Evolutionary conservation across 2,329 filamentous ascomycete species (phyloP), one percentile per base, ranked within the genome.

Genomic region (Cordyceps tenuipes): DNA sequence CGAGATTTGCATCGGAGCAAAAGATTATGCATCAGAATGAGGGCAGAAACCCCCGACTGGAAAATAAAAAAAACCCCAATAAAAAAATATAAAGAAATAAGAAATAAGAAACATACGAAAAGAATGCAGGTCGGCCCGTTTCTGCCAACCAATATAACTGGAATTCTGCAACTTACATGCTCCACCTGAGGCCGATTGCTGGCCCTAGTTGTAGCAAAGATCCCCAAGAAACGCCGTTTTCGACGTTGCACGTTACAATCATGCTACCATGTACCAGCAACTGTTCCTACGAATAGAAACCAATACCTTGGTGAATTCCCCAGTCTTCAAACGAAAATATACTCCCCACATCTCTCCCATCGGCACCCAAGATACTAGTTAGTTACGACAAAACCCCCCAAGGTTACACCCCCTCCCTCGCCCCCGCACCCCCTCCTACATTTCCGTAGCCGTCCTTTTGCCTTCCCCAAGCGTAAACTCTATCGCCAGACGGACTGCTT

Each of bases 391-490:
- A 43, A 43, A 46, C 19, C 23, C 26, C 21, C 52, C 9, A 48
- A 48, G 7, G 19, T n/a, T 13, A 47, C 29, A n/a, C n/a, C 23
- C 53, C 43, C 4, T 23, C 29, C 31, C 34, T n/a, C 43, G 10
- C 44, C 26, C 29, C 41, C 6, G 9, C 29, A 13, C 9, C 7
- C 26, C 47, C 19, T 12, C 17, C 15, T 26, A 17, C 47, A 6
- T 19, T 19, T 26, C 23, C 12, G 44, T 6, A 21, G 29, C 55
- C 36, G 34, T 43, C 9, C 48, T 59, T 59, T 26, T 48, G 36
- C 39, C 56, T 52, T 47, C 31, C 29, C 48, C 56, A 59, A 59
- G 56, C 39, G 39, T 46, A 46, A 59, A 52, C 56, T 52, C 29
- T 59, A 51, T 59, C 47, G 48, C 29, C 56, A 9, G 56, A 58